Evolutionary conservation across 2,329 filamentous ascomycete genomes (phyloP), one percentile per base, ranked within the genome.

Genomic region (Alternaria sp.): DNA sequence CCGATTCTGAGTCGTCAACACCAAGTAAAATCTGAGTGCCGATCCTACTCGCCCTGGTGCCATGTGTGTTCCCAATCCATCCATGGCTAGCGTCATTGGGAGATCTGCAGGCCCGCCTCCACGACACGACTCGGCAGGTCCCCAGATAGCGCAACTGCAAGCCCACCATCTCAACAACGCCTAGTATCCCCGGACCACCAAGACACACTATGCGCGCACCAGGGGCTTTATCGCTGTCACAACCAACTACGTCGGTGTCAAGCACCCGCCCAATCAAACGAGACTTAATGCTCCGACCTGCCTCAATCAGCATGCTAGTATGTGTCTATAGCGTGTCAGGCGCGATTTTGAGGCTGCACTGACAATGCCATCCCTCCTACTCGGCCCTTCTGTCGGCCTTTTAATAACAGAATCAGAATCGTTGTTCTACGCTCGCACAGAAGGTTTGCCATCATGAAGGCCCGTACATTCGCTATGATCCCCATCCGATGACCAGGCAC

Each of bases 351-450:
- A 52, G 49, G 38, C 26, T 52, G 38, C 38, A 42, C 49, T 20
- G 18, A 26, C 49, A 20, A 8, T 28, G 24, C 2, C 4, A 20
- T 24, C 14, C 28, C 18, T 22, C 26, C 26, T 24, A 16, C 39
- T 52, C 38, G 49, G 49, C 49, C 38, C 12, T 52, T 52, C 36
- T 42, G 4, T 52, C 49, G 49, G 49, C 24, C 26, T 42, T n/a
- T 41, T 5, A 42, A 52, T 26, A 42, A 42, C 24, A 30, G 24
- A 52, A 7, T 52, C 26, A 22, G 24, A 52, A 7, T 52, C 26
- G 7, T 32, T 42, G 22, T 52, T 52, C 36, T 52, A 42, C 49
- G 26, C 49, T 52, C 49, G 38, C 49, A 38, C 36, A 52, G 49
- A 42, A 41, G 26, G 22, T 51, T 42, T 42, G 49, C 49, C 24